These are phyloP conservation scores for Phaeomoniella chlamydospora DNA, from an alignment of 2,329 filamentous ascomycete genomes.

Conservation along the genomic window DNA sequence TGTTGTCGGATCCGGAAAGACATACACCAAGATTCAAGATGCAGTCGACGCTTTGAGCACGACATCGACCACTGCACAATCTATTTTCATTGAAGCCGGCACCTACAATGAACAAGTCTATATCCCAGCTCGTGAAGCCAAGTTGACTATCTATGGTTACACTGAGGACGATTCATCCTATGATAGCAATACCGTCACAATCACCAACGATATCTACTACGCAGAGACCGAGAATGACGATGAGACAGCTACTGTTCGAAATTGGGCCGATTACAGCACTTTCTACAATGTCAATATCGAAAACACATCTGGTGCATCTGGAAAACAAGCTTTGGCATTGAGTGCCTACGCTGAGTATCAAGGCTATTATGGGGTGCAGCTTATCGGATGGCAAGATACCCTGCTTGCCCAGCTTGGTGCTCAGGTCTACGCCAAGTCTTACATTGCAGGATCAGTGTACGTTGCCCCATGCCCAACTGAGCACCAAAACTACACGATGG, in stretches of 20 bases:
- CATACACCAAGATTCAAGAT: constrained; percentile 29
- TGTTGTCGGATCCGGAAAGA: constrained; percentile 11
- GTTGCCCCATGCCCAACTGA: constrained; percentile 1
- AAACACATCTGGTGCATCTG: constrained; percentile 4
- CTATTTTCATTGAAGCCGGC: constrained; percentile 48
- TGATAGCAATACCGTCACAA: constrained; percentile 42
- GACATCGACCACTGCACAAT: constrained; percentile 32
- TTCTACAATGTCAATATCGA: constrained; percentile 5
- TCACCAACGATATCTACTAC: constrained; percentile 18
- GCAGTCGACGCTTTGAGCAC: constrained; percentile 46
- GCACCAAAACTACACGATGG: too few relatives aligned
- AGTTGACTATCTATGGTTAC: constrained; percentile 44
- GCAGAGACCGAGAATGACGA: constrained; percentile 9
- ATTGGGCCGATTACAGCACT: constrained; percentile 4
- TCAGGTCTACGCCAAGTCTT: constrained; percentile 40
- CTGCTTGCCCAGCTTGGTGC: constrained; percentile 33
- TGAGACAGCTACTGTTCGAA: constrained; percentile 6
- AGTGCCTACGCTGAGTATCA: constrained; percentile 35
- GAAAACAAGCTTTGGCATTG: constrained; percentile 27
- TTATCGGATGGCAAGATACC: constrained; percentile 45
- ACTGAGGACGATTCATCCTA: constrained; percentile 40
- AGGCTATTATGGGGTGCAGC: constrained; percentile 42
- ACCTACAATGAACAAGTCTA: constrained; percentile 49
- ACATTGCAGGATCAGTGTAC: constrained; percentile 39
- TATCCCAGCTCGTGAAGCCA: constrained; percentile 30